Evolutionary conservation across 2,329 filamentous ascomycete genomes (phyloP).

Genomic region (Neopestalotiopsis clavispora): DNA sequence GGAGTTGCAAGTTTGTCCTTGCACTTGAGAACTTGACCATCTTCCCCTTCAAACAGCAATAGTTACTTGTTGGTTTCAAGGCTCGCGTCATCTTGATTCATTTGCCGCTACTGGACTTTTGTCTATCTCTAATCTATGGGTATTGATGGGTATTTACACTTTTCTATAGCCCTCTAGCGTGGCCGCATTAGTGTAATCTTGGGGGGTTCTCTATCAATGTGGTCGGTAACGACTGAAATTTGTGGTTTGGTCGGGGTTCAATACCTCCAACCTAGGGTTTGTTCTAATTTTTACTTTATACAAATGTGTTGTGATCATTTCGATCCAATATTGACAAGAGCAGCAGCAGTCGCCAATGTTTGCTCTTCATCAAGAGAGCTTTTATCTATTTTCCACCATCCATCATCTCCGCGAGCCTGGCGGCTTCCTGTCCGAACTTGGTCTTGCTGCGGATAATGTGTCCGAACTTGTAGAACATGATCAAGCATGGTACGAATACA

Average conservation of each 20-base stretch:
- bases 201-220: not conserved
- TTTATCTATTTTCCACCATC: conserved; percentile 6
- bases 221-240: not conserved
- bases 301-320: not conserved
- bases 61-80: too few species aligned
- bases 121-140: not conserved
- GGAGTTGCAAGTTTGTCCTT: too few species aligned
- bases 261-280: not conserved
- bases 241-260: not conserved
- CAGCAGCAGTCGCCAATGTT: not conserved
- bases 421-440: conserved; percentile 18
- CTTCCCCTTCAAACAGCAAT: too few species aligned
- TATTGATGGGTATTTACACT: not conserved
- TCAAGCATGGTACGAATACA: conserved; percentile 13
- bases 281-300: not conserved
- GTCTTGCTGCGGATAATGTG: conserved; percentile 18
- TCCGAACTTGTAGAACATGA: conserved; percentile 18
- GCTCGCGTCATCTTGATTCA: too few species aligned
- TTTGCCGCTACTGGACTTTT: not conserved
- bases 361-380: not conserved
- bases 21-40: too few species aligned
- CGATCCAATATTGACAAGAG: not conserved
- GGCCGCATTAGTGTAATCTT: conserved; percentile 5
- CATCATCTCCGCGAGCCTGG: conserved; percentile 17
- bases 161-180: not conserved